A percentile compares a stretch with the other conserved stretches of the same genome.
phyloP scores from a whole-genome alignment of 169 alveolate genomes.

The Cryptosporidium felis region DNA sequence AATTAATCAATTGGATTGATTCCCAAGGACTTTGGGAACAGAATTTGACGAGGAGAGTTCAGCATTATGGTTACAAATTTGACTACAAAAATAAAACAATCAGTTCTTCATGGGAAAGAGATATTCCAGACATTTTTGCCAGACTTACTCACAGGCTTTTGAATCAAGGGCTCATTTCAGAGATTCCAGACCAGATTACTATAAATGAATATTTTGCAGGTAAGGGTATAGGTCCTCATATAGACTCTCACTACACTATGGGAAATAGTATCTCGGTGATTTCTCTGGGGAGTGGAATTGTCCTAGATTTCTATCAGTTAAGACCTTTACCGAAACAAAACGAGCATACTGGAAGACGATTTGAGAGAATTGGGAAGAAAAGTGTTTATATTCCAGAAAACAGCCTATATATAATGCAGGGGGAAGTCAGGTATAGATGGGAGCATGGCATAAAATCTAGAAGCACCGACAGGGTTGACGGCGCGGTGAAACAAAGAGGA shows the following conservation, averaged over 20 bases:
- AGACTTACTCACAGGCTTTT: background rate
- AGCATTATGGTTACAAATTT: constrained; percentile 52
- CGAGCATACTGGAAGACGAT: background rate
- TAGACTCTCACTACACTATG: constrained; percentile 60
- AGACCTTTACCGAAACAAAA: too few species aligned
- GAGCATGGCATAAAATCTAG: constrained; percentile 58
- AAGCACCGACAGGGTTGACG: constrained; percentile 5
- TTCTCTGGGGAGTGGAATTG: constrained; percentile 50
- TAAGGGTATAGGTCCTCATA: constrained; percentile 55
- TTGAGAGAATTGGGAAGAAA: background rate
- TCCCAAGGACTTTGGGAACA: constrained; percentile 16
- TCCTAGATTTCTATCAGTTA: constrained; percentile 23
- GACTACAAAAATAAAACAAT: constrained; percentile 43
- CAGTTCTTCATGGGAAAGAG: constrained; percentile 22
- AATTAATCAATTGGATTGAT: constrained; percentile 45
- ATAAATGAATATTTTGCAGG: constrained; percentile 52
- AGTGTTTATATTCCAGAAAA: constrained; percentile 29
- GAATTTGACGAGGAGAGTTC: constrained; percentile 23
- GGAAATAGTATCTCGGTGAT: constrained; percentile 23
- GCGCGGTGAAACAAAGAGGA: background rate
- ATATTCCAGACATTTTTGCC: constrained; percentile 13
- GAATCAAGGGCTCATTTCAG: background rate
- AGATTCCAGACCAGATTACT: constrained; percentile 43
- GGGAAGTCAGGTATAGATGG: constrained; percentile 26
- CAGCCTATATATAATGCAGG: constrained; percentile 39